A percentile compares a stretch with the other conserved stretches of the same genome.
Evolutionary conservation across 805 yeast species (phyloP).

Genomic region (Maudiozyma serrabonitensis): DNA sequence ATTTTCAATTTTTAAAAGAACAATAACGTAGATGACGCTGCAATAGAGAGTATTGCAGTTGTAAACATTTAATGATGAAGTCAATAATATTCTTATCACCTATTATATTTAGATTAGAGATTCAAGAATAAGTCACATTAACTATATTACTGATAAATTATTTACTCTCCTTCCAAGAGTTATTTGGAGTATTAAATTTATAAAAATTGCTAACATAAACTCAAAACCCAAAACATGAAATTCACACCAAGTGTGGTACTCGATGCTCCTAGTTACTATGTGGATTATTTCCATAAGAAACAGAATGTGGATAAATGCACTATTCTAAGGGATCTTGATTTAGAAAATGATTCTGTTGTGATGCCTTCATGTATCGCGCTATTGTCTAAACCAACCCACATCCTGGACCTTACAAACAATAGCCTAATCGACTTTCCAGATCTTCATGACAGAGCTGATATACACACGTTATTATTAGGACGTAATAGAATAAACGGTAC

Average conservation of each 20-base stretch:
- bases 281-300: conserved; percentile 31
- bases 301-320: conserved; percentile 21
- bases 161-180: too few species aligned
- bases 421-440: conserved; percentile 50
- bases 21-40: background rate
- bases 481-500: conserved; percentile 43
- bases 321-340: conserved; percentile 24
- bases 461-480: conserved; percentile 46
- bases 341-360: conserved; percentile 36
- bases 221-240: conserved; percentile 34
- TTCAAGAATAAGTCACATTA: too few species aligned
- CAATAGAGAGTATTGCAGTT: too few species aligned
- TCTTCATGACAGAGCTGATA: conserved; percentile 33
- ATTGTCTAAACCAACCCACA: conserved; percentile 36
- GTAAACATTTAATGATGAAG: too few species aligned
- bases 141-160: too few species aligned
- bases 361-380: conserved; percentile 34
- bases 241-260: conserved; percentile 41
- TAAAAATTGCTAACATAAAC: too few species aligned
- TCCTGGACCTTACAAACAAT: conserved; percentile 72
- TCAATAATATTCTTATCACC: too few species aligned
- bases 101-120: too few species aligned
- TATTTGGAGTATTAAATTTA: too few species aligned
- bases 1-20: too few species aligned
- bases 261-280: conserved; percentile 41